Evolutionary conservation across 75 land plant genomes (phyloP).

Genomic region (Cryptomeria japonica): DNA sequence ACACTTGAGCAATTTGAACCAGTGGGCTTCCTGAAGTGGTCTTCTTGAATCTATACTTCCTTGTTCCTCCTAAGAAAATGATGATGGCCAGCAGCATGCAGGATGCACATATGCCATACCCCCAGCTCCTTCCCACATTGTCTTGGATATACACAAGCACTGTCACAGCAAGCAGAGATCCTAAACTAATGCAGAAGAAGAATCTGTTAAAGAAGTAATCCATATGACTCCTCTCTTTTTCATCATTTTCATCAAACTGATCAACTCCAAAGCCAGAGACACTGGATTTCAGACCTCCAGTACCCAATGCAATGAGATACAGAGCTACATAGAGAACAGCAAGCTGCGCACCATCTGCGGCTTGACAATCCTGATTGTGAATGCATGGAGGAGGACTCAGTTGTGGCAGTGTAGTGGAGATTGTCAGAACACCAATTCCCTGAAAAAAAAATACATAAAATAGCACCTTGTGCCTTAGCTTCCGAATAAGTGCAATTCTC

Average conservation of each 20-base stretch:
- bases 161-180: constrained; percentile 69
- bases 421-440: constrained; percentile 58
- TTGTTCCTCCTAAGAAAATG: constrained; percentile 54
- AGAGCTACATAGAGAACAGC: constrained; percentile 53
- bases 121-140: constrained; percentile 71
- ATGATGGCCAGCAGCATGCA: constrained; percentile 45
- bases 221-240: constrained; percentile 58
- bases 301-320: constrained; percentile 73
- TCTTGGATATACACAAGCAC: constrained; percentile 82
- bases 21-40: constrained; percentile 57
- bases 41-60: constrained; percentile 58
- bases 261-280: constrained; percentile 77
- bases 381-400: constrained; percentile 62
- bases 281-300: constrained; percentile 80
- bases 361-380: constrained; percentile 23
- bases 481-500: neutral
- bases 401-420: constrained; percentile 45
- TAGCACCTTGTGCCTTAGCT: neutral
- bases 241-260: constrained; percentile 77
- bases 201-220: constrained; percentile 69
- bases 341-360: constrained; percentile 40
- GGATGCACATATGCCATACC: constrained; percentile 60
- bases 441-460: constrained; percentile 19
- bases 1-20: constrained; percentile 60
- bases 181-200: constrained; percentile 49